Base-by-base conservation (phyloP, 345 rosid genomes). In the Melastoma malabathricum region DNA sequence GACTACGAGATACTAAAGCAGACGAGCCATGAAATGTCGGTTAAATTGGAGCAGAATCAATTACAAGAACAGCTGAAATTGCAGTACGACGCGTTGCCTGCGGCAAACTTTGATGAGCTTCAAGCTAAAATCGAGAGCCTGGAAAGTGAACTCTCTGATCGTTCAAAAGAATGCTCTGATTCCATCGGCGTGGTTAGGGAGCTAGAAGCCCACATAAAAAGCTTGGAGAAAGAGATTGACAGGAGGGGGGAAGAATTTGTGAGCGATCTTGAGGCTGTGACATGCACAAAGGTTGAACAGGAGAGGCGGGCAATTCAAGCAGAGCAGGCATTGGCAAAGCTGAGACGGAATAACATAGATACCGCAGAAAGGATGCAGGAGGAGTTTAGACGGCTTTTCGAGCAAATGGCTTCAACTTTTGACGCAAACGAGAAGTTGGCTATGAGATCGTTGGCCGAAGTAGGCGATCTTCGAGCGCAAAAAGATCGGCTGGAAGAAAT, bases 1-100 rank as follows among this genome's bases (percentile, higher is more conserved):
- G 80, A 75, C 54, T 66, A 71, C 25, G 80, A 75, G 76, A 72
- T 75, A 48, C 39, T 68, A 49, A 71, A 69, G 61, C 80, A 75
- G 60, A 76, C 68, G 50, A 75, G 72, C 56, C 80, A 72, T 47
- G 68, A 66, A 25, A 58, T 72, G 15, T 65, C 62, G 20, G 46
- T 50, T 39, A 66, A 60, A 53, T 50, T 72, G 46, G 70, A 75
- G 58, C 80, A 75, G 58, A 60, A 67, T 51, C 64, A 66, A 62
- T 59, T 75, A 50, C 64, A 68, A 50, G 80, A 75, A 55, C 74
- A 71, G 46, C 68, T 71, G 56, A 67, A 68, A 54, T 41, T 65
- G 59, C 79, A 64, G 17, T 61, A 55, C 45, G 73, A 63, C 52
- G 44, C 68, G 13, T n/a, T 63, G 18, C 50, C 54, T 43, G 65